These are phyloP conservation scores for Cichorium intybus DNA, from an alignment of 140 eudicot species.

Conservation along the genomic window DNA sequence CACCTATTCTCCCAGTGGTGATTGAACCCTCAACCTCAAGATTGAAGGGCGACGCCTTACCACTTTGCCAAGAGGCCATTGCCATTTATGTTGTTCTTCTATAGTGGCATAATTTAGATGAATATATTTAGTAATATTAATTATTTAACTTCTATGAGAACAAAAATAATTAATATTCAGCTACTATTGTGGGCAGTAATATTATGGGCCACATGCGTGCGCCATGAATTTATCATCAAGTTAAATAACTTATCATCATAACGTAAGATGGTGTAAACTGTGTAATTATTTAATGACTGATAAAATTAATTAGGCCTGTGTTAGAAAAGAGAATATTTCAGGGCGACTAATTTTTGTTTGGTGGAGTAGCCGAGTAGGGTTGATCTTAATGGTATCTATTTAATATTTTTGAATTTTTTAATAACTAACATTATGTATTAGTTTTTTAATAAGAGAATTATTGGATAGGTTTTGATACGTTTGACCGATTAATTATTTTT, in stretches of 20 bases:
- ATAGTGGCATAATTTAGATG: neutral
- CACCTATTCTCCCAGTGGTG: too few relatives aligned
- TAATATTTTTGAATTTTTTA: neutral
- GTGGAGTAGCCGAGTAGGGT: neutral
- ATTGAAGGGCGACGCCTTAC: too few relatives aligned
- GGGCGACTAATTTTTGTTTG: too few relatives aligned
- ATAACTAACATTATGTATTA: too few relatives aligned
- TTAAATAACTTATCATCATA: neutral
- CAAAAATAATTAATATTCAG: neutral
- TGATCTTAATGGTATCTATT: neutral
- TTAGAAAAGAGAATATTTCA: neutral
- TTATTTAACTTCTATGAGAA: slow-evolving; percentile 2
- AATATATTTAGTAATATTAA: neutral
- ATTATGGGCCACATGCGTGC: neutral
- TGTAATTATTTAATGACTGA: neutral
- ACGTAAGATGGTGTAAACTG: neutral
- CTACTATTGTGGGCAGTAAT: slow-evolving; percentile 6
- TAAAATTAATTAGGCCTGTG: neutral
- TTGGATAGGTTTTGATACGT: neutral
- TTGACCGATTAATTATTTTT: neutral
- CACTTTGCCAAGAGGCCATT: too few relatives aligned
- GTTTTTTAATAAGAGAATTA: too few relatives aligned
- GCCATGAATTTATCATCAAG: neutral
- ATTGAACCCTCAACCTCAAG: too few relatives aligned
- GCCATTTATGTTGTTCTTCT: neutral